These are phyloP conservation scores for Erysimum pusillum DNA, from an alignment of 441 rosid species.

Conservation along the genomic window DNA sequence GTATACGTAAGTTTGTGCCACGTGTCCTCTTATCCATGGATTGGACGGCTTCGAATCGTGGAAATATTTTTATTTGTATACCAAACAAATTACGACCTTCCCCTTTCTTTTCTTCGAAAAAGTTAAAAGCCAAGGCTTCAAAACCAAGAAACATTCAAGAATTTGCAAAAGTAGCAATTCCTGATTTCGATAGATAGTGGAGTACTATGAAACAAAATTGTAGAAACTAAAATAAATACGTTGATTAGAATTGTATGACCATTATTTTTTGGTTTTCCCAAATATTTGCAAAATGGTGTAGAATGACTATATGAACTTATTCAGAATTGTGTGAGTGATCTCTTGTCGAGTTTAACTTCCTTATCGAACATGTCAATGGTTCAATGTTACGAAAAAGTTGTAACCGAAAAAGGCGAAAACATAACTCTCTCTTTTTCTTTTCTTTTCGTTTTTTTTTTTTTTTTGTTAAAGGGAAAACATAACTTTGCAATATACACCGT, in stretches of 20 bases:
- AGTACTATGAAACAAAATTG: constrained; percentile 16
- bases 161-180: not conserved
- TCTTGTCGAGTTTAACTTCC: not conserved
- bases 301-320: too few relatives aligned
- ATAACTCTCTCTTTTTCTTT: too few relatives aligned
- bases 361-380: constrained; percentile 2
- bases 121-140: not conserved
- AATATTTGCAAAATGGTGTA: too few relatives aligned
- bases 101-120: constrained; percentile 9
- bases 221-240: not conserved
- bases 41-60: constrained; percentile 46
- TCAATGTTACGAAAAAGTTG: not conserved
- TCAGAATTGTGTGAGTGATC: not conserved
- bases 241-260: not conserved
- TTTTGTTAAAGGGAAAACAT: not conserved
- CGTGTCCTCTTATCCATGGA: constrained; percentile 40
- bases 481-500: not conserved
- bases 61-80: constrained; percentile 10
- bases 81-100: too few relatives aligned
- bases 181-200: constrained; percentile 14
- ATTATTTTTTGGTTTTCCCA: too few relatives aligned
- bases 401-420: too few relatives aligned
- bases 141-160: not conserved
- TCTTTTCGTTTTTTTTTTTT: too few relatives aligned
- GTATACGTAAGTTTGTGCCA: constrained; percentile 35